Percentiles rank a stretch among this genome's conserved stretches.
phyloP scores from a whole-genome alignment of 1,139 yeast genomes.

The Barnettozyma hawaiiensis region DNA sequence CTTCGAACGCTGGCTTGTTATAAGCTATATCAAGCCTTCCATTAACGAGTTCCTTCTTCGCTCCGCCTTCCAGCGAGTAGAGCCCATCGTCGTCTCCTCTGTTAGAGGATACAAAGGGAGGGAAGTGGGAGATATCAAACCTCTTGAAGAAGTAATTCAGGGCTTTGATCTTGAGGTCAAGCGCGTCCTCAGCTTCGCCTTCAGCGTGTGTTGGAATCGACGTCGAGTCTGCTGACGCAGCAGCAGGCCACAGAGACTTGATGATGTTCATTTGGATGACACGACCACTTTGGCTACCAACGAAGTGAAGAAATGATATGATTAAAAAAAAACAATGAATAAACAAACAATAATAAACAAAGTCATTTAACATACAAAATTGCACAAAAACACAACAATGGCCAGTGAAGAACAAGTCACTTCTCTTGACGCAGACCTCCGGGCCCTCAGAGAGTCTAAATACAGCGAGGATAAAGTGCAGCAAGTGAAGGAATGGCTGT shows the following conservation, averaged over 20 bases:
- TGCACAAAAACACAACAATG: neutral
- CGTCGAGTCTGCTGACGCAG: slow-evolving; percentile 20
- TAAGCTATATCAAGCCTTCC: slow-evolving; percentile 48
- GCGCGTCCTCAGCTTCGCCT: slow-evolving; percentile 47
- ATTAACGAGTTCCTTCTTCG: slow-evolving; percentile 1
- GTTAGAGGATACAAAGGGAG: slow-evolving; percentile 35
- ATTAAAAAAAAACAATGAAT: neutral
- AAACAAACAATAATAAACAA: neutral
- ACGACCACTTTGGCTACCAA: too few relatives aligned
- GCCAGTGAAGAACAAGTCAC: slow-evolving; percentile 35
- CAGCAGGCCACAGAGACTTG: slow-evolving; percentile 25
- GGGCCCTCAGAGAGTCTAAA: slow-evolving; percentile 41
- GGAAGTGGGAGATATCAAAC: slow-evolving; percentile 39
- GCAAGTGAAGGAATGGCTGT: slow-evolving; percentile 50
- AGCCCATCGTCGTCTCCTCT: too few relatives aligned
- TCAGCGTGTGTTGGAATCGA: slow-evolving; percentile 42
- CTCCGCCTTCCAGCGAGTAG: slow-evolving; percentile 9
- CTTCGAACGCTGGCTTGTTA: slow-evolving; percentile 40
- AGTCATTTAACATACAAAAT: neutral
- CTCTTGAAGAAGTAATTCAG: slow-evolving; percentile 52
- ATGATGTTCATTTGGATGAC: slow-evolving; percentile 21
- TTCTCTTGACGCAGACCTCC: slow-evolving; percentile 54
- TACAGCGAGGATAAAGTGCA: slow-evolving; percentile 37
- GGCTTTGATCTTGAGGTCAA: slow-evolving; percentile 55
- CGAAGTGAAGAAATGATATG: too few relatives aligned